Evolutionary conservation across 768 basidiomycete genomes (phyloP), one percentile per base, ranked within the genome.

Genomic region (Boletus pseudopeckii): DNA sequence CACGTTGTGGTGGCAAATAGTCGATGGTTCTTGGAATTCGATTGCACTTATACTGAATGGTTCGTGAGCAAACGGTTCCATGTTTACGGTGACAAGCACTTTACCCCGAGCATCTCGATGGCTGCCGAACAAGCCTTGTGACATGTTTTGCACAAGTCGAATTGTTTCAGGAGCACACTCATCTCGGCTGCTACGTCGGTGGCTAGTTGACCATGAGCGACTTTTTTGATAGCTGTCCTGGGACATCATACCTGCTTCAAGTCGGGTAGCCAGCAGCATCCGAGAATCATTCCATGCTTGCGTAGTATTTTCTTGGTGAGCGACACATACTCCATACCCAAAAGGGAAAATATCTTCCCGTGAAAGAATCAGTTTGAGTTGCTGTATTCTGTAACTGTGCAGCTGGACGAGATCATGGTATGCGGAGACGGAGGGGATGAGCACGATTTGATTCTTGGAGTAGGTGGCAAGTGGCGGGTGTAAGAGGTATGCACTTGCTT

Each of bases 151-250:
- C 87, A 89, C 22, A 65, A 66, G 18, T 69, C 63, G 20, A 85
- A 68, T n/a, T 69, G 72, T n/a, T 74, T 71, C 38, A 66, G 69
- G 18, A 85, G 69, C n/a, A 64, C 59, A 17, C 71, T 74, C 87
- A 89, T 88, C 70, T 87, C 86, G 33, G 74, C 81, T 8, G 81
- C 81, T 26, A 89, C 75, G 58, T 89, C 85, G 6, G 84, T 86
- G 18, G 76, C 87, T 86, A 33, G 32, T 48, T 7, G 38, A 40
- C 5, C 5, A 47, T 63, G 26, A 67, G 58, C 14, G 28, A 50
- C 38, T 14, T n/a, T 33, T 51, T 20, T 11, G 24, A 32, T 26
- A 38, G 30, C 24, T 20, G 13, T 34, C 36, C 17, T 5, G 0
- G 8, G 32, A 33, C 26, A 43, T 18, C 57, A 52, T 55, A 86